A percentile compares a stretch with the other conserved stretches of the same genome.
Evolutionary conservation across 208 protist genomes (phyloP).

Genomic region (Crithidia thermophila): DNA sequence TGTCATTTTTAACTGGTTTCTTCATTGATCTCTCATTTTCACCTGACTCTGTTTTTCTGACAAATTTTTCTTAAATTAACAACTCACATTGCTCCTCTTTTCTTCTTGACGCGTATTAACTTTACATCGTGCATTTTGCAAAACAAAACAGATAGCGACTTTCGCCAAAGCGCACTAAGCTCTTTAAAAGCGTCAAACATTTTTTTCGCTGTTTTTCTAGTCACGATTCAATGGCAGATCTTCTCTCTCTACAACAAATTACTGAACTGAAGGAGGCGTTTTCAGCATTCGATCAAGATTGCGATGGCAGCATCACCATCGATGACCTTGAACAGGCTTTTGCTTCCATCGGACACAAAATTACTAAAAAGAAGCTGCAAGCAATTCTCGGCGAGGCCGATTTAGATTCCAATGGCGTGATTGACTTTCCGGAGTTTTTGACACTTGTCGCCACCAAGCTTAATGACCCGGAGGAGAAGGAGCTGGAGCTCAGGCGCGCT

Average conservation of each 20-base stretch:
- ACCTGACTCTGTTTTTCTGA: not conserved
- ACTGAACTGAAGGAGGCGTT: slow-evolving; percentile 99
- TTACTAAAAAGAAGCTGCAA: slow-evolving; percentile 92
- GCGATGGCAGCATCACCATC: slow-evolving; percentile 98
- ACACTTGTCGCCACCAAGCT: slow-evolving; percentile 88
- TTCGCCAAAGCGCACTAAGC: too few species aligned
- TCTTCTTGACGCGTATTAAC: too few species aligned
- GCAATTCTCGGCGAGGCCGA: slow-evolving; percentile 98
- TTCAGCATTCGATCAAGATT: slow-evolving; percentile 99
- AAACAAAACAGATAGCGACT: too few species aligned
- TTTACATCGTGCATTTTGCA: too few species aligned
- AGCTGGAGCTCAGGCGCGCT: slow-evolving; percentile 91
- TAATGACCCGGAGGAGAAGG: slow-evolving; percentile 91
- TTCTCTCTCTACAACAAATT: slow-evolving; percentile 98
- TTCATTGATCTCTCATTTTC: not conserved
- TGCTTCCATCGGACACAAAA: slow-evolving; percentile 98
- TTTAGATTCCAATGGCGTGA: slow-evolving; percentile 97
- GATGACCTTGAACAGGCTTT: slow-evolving; percentile 99
- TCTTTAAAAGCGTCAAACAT: not conserved
- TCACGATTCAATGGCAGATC: slow-evolving; percentile 72
- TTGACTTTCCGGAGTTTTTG: slow-evolving; percentile 98
- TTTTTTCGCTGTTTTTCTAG: not conserved
- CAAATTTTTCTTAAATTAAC: slow-evolving; percentile 1
- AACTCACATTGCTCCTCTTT: not conserved
- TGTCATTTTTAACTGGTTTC: not conserved